A percentile compares a stretch with the other conserved stretches of the same genome.
Conservation (phyloP, 108 stramenopile genomes). For the Chaetoceros tenuissimus region DNA sequence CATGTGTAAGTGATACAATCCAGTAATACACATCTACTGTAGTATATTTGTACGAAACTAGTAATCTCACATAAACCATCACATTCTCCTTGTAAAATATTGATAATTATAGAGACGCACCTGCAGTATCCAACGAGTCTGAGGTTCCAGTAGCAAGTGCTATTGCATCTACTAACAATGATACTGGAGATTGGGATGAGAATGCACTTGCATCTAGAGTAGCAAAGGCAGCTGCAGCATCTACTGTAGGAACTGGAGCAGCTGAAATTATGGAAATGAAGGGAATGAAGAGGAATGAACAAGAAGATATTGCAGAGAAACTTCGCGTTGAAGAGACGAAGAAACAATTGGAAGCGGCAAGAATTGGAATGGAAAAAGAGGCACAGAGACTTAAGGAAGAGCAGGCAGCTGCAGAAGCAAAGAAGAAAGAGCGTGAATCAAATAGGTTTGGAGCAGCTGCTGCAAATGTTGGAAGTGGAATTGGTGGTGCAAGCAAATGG, state of each 20-base stretch:
- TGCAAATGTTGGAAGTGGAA: constrained; percentile 13
- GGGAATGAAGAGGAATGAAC: constrained; percentile 32
- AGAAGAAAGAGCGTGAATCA: constrained; percentile 10
- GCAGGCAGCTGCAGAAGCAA: constrained; percentile 55
- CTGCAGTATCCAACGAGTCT: constrained; percentile 47
- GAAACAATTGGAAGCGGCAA: constrained; percentile 63
- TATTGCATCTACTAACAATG: background rate
- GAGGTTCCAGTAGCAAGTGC: background rate
- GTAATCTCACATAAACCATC: too few relatives aligned
- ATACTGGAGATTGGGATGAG: constrained; percentile 63
- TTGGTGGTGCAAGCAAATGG: constrained; percentile 47
- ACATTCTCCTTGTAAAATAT: too few relatives aligned
- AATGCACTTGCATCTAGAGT: constrained; percentile 35
- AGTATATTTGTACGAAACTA: too few relatives aligned
- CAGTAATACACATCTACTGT: background rate
- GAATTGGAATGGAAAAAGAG: constrained; percentile 84
- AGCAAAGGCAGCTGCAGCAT: constrained; percentile 14
- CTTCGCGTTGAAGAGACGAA: constrained; percentile 80
- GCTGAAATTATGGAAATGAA: constrained; percentile 72
- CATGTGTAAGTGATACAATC: constrained; percentile 45
- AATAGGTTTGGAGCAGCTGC: constrained; percentile 12
- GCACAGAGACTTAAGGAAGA: constrained; percentile 63
- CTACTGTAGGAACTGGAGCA: constrained; percentile 20
- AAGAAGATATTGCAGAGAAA: constrained; percentile 75
- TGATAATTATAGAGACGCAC: constrained; percentile 69